Base-by-base conservation (phyloP, 306 rosid genomes). In the Inga laurina region DNA sequence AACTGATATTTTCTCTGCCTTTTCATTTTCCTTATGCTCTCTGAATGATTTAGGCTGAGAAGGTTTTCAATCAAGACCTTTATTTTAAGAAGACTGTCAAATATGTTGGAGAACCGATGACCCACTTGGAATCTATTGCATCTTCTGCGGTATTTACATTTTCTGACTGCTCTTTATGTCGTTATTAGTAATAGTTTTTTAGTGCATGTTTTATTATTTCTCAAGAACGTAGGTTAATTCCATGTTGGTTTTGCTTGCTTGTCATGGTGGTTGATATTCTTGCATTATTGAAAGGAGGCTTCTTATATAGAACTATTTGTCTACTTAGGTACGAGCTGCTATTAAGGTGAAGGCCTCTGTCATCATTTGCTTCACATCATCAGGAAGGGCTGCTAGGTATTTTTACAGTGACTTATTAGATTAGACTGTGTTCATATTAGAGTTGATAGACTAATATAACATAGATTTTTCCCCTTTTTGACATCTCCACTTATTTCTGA, bases 311-410 rank as follows among this genome's bases (percentile, higher is more conserved):
- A 64, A 64, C 7, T 10, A 66, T 56, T 77, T 77, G 21, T 88
- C 27, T 81, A 59, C 73, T 24, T 85, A 97, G 99, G 99, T 97
- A 57, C 90, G 99, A 54, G 98, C 99, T 49, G 99, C 98, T 81
- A 94, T 97, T 83, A 97, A 97, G 93, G 98, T 97, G 94, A 97
- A 94, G 87, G 99, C 99, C 78, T 97, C 98, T 27, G 92, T 88
- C 79, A 94, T 97, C 74, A 97, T 97, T 83, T 97, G 99, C 90
- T 97, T 97, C 84, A 97, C 99, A 77, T 92, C 99, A 52, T 92
- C 98, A 52, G 99, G 99, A 89, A 87, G 98, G 88, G 97, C 99
- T 74, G 99, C 99, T 71, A 94, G 99, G 99, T 96, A 87, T 30
- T 46, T 41, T 80, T 45, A 71, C 21, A 5, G 45, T 16, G 70